Evolutionary conservation across 2,329 filamentous ascomycete species (phyloP).

Genomic region (Microdochium nivale): DNA sequence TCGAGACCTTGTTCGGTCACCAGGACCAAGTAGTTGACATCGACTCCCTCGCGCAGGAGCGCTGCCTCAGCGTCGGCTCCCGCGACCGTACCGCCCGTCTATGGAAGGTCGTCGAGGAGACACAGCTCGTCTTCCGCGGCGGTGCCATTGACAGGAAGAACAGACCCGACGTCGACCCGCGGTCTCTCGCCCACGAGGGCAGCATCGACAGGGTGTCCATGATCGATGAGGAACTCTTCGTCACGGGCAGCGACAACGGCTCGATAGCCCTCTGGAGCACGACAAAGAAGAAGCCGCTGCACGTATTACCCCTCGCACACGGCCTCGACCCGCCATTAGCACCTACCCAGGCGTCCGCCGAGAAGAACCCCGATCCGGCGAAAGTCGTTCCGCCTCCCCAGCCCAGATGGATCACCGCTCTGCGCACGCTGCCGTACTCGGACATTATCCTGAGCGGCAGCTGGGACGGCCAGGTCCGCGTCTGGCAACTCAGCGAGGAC

Average conservation of each 20-base stretch:
- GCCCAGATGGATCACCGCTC: constrained; percentile 84
- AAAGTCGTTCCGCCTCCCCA: constrained; percentile 54
- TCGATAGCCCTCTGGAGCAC: constrained; percentile 79
- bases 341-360: constrained; percentile 65
- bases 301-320: constrained; percentile 72
- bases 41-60: constrained; percentile 73
- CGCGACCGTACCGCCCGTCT: constrained; percentile 84
- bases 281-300: constrained; percentile 90
- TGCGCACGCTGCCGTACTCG: constrained; percentile 79
- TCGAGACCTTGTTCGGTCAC: constrained; percentile 94
- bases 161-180: constrained; percentile 30
- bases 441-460: constrained; percentile 86
- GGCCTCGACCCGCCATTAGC: constrained; percentile 68
- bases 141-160: constrained; percentile 49
- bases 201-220: constrained; percentile 89
- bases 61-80: constrained; percentile 83
- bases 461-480: constrained; percentile 84
- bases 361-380: constrained; percentile 46
- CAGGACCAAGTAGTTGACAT: constrained; percentile 85
- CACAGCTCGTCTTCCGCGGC: constrained; percentile 88
- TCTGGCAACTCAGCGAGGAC: constrained; percentile 79
- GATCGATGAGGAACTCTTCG: constrained; percentile 79
- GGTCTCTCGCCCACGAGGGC: constrained; percentile 60
- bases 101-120: constrained; percentile 96
- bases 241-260: constrained; percentile 91